Percentiles rank a stretch among this genome's conserved stretches.
phyloP scores from a whole-genome alignment of 306 rosid genomes.

The Parietaria judaica region DNA sequence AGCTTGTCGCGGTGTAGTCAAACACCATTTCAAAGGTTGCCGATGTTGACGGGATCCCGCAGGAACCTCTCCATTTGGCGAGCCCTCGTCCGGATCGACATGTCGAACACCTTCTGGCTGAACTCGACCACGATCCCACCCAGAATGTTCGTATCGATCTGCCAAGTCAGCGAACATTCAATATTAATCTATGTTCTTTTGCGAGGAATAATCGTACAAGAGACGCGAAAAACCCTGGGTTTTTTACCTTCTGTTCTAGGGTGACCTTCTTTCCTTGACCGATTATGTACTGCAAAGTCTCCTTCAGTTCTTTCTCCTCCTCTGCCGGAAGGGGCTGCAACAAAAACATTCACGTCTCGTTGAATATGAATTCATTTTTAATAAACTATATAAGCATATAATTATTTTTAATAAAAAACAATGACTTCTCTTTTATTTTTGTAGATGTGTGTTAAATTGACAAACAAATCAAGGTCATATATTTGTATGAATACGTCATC shows the following conservation, averaged over 20 bases:
- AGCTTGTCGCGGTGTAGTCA: constrained; percentile 15
- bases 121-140: constrained; percentile 88
- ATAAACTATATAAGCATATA: constrained; percentile 8
- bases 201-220: no score
- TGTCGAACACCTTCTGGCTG: constrained; percentile 71
- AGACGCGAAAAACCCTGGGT: no score
- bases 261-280: constrained; percentile 67
- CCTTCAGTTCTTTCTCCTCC: constrained; percentile 87
- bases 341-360: constrained; percentile 1
- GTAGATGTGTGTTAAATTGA: no score
- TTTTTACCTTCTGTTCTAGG: constrained; percentile 78
- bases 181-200: no score
- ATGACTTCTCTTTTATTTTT: no score
- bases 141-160: constrained; percentile 85
- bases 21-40: constrained; percentile 38
- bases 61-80: constrained; percentile 90
- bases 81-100: constrained; percentile 83
- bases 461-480: no score
- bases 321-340: constrained; percentile 72
- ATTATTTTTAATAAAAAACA: background rate
- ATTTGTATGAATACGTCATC: no score
- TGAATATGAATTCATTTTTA: background rate
- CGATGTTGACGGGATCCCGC: constrained; percentile 49
- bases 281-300: constrained; percentile 61
- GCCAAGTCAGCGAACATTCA: background rate